A percentile compares a stretch with the other conserved stretches of the same genome.
Conservation (phyloP, 2,329 filamentous ascomycete genomes). For the Torrubiellomyces zombiae region DNA sequence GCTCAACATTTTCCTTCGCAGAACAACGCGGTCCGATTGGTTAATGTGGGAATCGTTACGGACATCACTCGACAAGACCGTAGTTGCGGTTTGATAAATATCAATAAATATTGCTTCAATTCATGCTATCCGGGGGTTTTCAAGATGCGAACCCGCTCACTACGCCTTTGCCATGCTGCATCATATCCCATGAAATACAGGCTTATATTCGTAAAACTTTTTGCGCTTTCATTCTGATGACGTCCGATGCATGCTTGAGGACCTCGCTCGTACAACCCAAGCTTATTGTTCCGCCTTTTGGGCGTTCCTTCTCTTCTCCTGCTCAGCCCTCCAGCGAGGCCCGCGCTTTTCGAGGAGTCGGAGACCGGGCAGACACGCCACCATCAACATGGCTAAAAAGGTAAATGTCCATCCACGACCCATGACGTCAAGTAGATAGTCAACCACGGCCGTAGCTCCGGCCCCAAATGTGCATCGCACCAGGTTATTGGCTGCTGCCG, state of each 20-base stretch:
- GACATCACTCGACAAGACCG: slow-evolving; percentile 48
- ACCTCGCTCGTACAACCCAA: background rate
- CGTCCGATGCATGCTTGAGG: too few relatives aligned
- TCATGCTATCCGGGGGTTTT: too few relatives aligned
- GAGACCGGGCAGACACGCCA: slow-evolving; percentile 30
- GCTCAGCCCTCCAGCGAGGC: slow-evolving; percentile 33
- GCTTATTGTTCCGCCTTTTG: slow-evolving; percentile 1
- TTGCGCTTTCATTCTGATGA: too few relatives aligned
- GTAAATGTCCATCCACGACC: slow-evolving; percentile 48
- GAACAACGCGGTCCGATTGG: slow-evolving; percentile 94
- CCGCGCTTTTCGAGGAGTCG: slow-evolving; percentile 31
- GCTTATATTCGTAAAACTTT: too few relatives aligned
- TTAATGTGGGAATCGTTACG: slow-evolving; percentile 81
- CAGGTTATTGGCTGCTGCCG: slow-evolving; percentile 47
- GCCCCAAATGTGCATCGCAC: slow-evolving; percentile 45
- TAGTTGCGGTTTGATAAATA: too few relatives aligned
- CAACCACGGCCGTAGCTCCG: slow-evolving; percentile 39
- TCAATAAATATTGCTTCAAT: background rate
- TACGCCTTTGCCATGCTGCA: slow-evolving; percentile 6
- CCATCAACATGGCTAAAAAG: slow-evolving; percentile 34
- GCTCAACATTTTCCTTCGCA: slow-evolving; percentile 16
- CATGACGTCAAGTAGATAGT: slow-evolving; percentile 38
- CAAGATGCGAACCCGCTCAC: too few relatives aligned
- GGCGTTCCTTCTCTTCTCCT: slow-evolving; percentile 17
- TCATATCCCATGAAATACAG: too few relatives aligned